Conservation (phyloP, 306 rosid species). For the Medicago arabica region DNA sequence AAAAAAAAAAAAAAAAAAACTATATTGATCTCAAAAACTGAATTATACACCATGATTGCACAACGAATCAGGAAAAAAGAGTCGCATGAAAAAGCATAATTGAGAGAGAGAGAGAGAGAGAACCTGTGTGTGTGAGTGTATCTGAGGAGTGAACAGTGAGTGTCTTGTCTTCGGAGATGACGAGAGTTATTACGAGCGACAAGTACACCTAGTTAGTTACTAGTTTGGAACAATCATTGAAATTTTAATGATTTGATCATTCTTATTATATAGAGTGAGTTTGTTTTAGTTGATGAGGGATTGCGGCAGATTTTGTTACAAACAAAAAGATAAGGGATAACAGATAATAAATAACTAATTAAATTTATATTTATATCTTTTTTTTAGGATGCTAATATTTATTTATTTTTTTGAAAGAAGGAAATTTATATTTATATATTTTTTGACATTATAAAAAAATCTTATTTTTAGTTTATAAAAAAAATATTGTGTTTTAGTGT, state of each 20-base stretch:
- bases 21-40: slow-evolving; percentile 26
- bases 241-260: too few species aligned
- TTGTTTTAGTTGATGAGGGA: not conserved
- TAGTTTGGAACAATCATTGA: not conserved
- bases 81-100: not conserved
- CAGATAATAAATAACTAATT: too few species aligned
- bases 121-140: not conserved
- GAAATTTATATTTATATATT: too few species aligned
- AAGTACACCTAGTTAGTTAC: too few species aligned
- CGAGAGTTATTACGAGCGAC: not conserved
- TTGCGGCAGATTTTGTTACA: not conserved
- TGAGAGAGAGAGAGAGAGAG: not conserved
- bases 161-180: slow-evolving; percentile 2
- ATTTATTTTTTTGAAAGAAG: too few species aligned
- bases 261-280: not conserved
- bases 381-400: too few species aligned
- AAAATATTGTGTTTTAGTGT: too few species aligned
- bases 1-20: not conserved
- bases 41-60: not conserved
- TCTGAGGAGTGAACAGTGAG: not conserved
- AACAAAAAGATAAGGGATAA: not conserved
- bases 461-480: too few species aligned
- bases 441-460: too few species aligned
- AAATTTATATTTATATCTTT: too few species aligned
- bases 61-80: slow-evolving; percentile 11